Conservation (phyloP, 2,329 filamentous ascomycete genomes). For the Pseudogymnoascus verrucosus region DNA sequence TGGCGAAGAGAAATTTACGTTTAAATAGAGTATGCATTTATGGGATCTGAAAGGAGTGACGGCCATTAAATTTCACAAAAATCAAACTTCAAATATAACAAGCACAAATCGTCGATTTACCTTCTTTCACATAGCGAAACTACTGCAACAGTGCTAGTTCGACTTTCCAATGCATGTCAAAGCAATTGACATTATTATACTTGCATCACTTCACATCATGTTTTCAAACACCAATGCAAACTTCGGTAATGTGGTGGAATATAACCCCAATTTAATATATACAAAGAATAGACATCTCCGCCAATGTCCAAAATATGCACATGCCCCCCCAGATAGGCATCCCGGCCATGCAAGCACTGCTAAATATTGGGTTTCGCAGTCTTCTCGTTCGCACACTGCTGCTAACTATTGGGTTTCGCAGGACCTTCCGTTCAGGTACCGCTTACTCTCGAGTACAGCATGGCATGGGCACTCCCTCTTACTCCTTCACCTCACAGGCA, state of each 20-base stretch:
- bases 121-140: no score
- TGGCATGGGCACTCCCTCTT: background rate
- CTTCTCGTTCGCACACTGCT: background rate
- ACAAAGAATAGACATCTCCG: background rate
- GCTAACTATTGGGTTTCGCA: background rate
- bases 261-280: background rate
- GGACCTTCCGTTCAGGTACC: background rate
- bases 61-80: no score
- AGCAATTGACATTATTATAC: no score
- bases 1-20: no score
- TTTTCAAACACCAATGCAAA: background rate
- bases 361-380: background rate
- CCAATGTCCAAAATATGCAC: background rate
- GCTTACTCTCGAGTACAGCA: background rate
- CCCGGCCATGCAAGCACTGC: background rate
- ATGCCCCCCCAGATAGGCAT: background rate
- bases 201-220: background rate
- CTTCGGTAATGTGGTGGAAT: background rate
- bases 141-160: no score
- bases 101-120: no score
- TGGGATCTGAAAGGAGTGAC: no score
- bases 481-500: background rate
- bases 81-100: no score
- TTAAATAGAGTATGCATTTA: no score
- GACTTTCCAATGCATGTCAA: no score